These are phyloP conservation scores for Moniliella sp. DNA, from an alignment of 1,284 basidiomycete species.

Conservation along the genomic window DNA sequence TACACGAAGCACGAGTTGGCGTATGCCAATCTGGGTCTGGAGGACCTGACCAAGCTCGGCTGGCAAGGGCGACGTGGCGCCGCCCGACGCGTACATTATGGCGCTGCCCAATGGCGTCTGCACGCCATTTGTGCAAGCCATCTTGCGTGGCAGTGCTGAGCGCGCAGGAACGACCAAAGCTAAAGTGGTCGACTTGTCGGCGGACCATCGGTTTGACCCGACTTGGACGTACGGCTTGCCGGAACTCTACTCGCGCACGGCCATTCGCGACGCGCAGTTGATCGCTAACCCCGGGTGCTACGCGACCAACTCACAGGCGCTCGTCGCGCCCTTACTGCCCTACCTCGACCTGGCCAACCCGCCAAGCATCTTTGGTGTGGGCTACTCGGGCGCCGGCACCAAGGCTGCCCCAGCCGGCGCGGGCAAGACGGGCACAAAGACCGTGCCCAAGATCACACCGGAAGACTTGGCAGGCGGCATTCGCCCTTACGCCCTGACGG, in stretches of 20 bases:
- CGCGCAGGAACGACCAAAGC: constrained; percentile 37
- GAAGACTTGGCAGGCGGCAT: constrained; percentile 56
- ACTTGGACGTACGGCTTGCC: constrained; percentile 94
- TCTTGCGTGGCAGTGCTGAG: constrained; percentile 48
- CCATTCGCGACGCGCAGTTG: constrained; percentile 50
- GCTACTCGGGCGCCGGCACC: constrained; percentile 85
- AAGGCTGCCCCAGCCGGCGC: constrained; percentile 39
- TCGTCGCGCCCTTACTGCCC: constrained; percentile 66
- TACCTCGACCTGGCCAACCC: constrained; percentile 46
- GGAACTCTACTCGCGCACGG: constrained; percentile 64
- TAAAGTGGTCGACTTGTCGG: constrained; percentile 62
- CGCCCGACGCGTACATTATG: constrained; percentile 45
- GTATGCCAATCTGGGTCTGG: constrained; percentile 27
- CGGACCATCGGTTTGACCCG: constrained; percentile 82
- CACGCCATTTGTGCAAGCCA: constrained; percentile 88
- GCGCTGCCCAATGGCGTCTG: constrained; percentile 88
- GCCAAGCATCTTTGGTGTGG: constrained; percentile 76
- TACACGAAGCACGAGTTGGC: constrained; percentile 59
- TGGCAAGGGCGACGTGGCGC: constrained; percentile 20
- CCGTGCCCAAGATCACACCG: constrained; percentile 58
- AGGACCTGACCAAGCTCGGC: constrained; percentile 28
- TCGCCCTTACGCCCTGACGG: constrained; percentile 68
- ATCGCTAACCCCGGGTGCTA: constrained; percentile 96
- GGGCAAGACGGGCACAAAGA: constrained; percentile 27
- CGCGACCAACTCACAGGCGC: constrained; percentile 73